These are phyloP conservation scores for Chlorella ohadii DNA, from an alignment of 139 green algal species.

Conservation along the genomic window DNA sequence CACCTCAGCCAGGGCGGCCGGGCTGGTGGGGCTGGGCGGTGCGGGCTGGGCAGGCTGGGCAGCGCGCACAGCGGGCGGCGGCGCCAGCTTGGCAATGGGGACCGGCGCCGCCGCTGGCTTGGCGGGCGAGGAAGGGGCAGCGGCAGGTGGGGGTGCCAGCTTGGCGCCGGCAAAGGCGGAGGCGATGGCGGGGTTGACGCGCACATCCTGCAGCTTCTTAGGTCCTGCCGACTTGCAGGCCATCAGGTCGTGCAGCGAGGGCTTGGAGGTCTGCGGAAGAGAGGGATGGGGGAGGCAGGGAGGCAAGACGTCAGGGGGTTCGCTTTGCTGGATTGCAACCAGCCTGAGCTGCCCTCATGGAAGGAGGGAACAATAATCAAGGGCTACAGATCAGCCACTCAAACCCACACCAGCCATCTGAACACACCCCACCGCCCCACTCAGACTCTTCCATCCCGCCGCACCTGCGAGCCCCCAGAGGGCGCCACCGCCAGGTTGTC, in stretches of 20 bases:
- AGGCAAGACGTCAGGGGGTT: no score
- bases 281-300: not conserved
- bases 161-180: conserved; percentile 5
- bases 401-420: no score
- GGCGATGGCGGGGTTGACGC: conserved; percentile 26
- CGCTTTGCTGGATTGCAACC: no score
- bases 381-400: no score
- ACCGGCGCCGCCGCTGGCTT: not conserved
- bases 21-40: not conserved
- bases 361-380: no score
- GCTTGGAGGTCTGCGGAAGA: conserved; percentile 7
- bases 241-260: conserved; percentile 23
- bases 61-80: not conserved
- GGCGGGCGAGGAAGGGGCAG: not conserved
- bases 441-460: no score
- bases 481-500: conserved; percentile 6
- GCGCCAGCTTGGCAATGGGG: not conserved
- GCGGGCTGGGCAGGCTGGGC: not conserved
- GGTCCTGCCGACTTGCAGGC: conserved; percentile 4
- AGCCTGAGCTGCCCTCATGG: no score
- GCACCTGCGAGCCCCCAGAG: not conserved
- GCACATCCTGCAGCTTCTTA: conserved; percentile 29
- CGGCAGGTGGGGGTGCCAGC: not conserved
- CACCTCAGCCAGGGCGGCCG: not conserved
- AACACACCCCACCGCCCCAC: not conserved